Percentiles rank a stretch among this genome's conserved stretches.
These are phyloP conservation scores for Suillus discolor DNA, from an alignment of 768 basidiomycete genomes.

Conservation along the genomic window DNA sequence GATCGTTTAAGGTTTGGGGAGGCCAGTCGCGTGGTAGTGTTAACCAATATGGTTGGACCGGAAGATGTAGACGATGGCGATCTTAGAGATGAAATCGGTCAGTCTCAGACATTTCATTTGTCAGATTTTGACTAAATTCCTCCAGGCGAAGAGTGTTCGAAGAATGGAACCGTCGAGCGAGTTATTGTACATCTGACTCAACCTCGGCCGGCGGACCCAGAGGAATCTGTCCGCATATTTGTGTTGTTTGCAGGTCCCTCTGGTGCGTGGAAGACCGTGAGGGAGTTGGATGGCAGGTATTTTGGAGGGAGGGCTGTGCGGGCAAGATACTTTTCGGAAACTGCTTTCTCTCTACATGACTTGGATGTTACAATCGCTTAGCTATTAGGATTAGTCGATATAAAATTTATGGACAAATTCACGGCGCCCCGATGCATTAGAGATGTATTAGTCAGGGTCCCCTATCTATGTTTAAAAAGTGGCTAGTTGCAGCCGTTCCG, in stretches of 20 bases:
- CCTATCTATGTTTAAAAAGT: too few relatives aligned
- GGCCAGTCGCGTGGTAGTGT: constrained; percentile 84
- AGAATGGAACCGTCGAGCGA: constrained; percentile 90
- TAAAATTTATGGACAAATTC: too few relatives aligned
- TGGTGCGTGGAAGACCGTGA: constrained; percentile 95
- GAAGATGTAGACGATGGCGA: constrained; percentile 89
- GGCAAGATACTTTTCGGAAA: constrained; percentile 80
- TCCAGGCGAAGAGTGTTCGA: constrained; percentile 86
- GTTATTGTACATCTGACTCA: constrained; percentile 81
- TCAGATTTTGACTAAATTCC: constrained; percentile 5
- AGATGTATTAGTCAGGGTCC: too few relatives aligned
- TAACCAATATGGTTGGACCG: constrained; percentile 86
- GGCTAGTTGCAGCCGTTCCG: too few relatives aligned
- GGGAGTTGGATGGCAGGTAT: constrained; percentile 90
- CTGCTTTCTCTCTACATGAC: constrained; percentile 48
- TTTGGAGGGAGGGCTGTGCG: constrained; percentile 87
- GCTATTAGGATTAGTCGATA: constrained; percentile 2
- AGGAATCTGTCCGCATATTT: constrained; percentile 91
- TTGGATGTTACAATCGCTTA: constrained; percentile 49
- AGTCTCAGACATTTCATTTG: constrained; percentile 22
- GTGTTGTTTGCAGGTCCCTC: constrained; percentile 89
- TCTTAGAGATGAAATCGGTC: constrained; percentile 85
- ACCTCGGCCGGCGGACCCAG: constrained; percentile 62
- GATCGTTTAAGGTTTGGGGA: constrained; percentile 85
- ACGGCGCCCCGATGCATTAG: too few relatives aligned